phyloP scores from a whole-genome alignment of 768 basidiomycete genomes.

The Hypholoma fasciculare region DNA sequence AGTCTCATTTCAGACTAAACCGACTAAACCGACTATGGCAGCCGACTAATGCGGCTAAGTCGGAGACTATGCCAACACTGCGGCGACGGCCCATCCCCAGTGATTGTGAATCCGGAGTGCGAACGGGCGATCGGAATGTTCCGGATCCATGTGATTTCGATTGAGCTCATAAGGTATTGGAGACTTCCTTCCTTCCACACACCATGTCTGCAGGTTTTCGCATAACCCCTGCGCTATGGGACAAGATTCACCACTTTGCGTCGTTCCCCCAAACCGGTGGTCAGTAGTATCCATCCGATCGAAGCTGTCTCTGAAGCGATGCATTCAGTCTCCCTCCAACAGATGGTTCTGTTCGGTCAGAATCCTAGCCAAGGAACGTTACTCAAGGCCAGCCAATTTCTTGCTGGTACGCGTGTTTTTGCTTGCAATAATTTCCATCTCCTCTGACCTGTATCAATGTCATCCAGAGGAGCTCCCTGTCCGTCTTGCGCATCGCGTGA shows the following conservation, averaged over 20 bases:
- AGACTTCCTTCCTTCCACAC: neutral
- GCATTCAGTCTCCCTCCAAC: conserved; percentile 82
- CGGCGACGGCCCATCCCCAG: no score
- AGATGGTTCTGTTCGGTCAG: conserved; percentile 98
- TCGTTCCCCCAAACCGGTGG: conserved; percentile 93
- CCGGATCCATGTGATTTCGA: neutral
- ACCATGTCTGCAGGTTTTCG: conserved; percentile 63
- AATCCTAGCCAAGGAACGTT: conserved; percentile 94
- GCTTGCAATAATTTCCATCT: neutral
- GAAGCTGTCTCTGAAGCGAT: conserved; percentile 45
- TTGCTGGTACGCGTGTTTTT: conserved; percentile 51
- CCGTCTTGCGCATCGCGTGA: conserved; percentile 91
- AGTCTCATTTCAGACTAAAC: no score
- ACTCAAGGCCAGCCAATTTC: conserved; percentile 88
- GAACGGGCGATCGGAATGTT: neutral
- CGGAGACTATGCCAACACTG: no score
- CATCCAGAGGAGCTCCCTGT: conserved; percentile 88
- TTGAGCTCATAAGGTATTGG: neutral
- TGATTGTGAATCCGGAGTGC: neutral
- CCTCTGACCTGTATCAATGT: neutral
- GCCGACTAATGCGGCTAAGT: no score
- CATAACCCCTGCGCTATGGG: conserved; percentile 81
- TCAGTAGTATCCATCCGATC: conserved; percentile 30
- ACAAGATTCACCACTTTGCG: conserved; percentile 88
- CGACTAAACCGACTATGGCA: no score